phyloP scores from a whole-genome alignment of 371 early-diverging fungal species.

The Mucor piriformis region DNA sequence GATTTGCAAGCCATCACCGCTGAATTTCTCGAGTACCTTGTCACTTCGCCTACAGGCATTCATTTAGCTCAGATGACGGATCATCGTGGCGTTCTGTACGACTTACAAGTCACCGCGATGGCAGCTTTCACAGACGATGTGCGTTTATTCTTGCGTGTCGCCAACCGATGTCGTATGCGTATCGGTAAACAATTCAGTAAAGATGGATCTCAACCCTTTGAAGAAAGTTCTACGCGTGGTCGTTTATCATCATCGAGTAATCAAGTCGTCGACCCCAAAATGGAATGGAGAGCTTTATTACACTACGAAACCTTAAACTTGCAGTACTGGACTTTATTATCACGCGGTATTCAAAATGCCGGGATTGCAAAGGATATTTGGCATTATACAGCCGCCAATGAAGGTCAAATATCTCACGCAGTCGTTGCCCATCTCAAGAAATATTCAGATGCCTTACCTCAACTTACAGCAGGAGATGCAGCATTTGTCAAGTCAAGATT shows the following conservation, averaged over 20 bases:
- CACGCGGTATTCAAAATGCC: constrained; percentile 51
- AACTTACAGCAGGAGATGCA: constrained; percentile 18
- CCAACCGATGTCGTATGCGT: constrained; percentile 67
- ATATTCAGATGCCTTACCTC: constrained; percentile 12
- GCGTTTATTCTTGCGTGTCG: constrained; percentile 59
- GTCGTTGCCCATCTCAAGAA: constrained; percentile 31
- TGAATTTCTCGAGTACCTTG: constrained; percentile 59
- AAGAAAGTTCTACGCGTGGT: constrained; percentile 27
- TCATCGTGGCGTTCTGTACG: constrained; percentile 67
- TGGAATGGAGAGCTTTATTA: constrained; percentile 26
- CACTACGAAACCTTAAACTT: constrained; percentile 52
- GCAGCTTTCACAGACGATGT: constrained; percentile 70
- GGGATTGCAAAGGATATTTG: constrained; percentile 43
- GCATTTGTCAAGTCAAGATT: constrained; percentile 25
- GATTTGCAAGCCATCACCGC: constrained; percentile 59
- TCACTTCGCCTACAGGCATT: constrained; percentile 65
- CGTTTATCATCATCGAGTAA: constrained; percentile 13
- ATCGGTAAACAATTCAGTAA: constrained; percentile 53
- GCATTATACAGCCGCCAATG: constrained; percentile 35
- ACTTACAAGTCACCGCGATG: constrained; percentile 64
- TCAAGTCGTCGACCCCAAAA: background rate
- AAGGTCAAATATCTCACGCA: constrained; percentile 30
- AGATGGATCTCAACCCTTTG: constrained; percentile 48
- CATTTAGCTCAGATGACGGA: constrained; percentile 64
- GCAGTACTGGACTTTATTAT: constrained; percentile 56